Base-by-base conservation (phyloP, 1,139 yeast genomes). In the Candida glucosophila region DNA sequence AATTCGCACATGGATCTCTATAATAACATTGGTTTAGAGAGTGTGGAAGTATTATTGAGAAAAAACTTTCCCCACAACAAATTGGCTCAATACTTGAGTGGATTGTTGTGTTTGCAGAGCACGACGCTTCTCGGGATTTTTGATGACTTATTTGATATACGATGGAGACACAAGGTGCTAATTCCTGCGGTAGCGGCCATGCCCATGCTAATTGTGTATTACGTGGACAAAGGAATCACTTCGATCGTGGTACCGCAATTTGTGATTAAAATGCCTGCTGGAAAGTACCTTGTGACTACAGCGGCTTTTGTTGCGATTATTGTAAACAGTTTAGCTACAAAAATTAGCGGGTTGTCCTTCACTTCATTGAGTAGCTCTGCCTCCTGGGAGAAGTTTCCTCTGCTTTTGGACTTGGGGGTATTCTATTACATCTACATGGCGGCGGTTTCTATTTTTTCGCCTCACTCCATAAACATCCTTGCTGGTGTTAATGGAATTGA, bases 401-500 rank as follows among this genome's bases (percentile, higher is more conserved):
- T 69, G 15, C 63, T 77, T 22, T 57, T 90, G 19, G 92, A 90
- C 50, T 61, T 90, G 33, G 95, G 96, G 1, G 52, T 65, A 17
- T 55, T 81, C 22, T 90, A 90, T 56, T 90, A 90, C 47, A 59
- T 58, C 12, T 90, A 90, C 59, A 90, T 90, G 98, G 83, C 83
- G 0, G 69, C 95, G 0, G 74, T 90, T 28, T 78, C 95, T 4
- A 88, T 90, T 25, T 90, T 90, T 48, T 81, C 96, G 39, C 96
- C 99, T 14, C 90, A 90, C 49, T 81, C 96, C n/a, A 88, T 90
- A 52, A 90, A 90, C 49, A 90, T 90, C 29, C 62, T 88, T 24
- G 99, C 99, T 0, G 99, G 99, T 4, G 73, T 90, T 28, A 90
- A 90, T 49, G 99, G 99, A 0, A 63, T 90, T 22, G 99, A 90